Conservation (phyloP, 805 yeast species). For the Teunomyces atbi region DNA sequence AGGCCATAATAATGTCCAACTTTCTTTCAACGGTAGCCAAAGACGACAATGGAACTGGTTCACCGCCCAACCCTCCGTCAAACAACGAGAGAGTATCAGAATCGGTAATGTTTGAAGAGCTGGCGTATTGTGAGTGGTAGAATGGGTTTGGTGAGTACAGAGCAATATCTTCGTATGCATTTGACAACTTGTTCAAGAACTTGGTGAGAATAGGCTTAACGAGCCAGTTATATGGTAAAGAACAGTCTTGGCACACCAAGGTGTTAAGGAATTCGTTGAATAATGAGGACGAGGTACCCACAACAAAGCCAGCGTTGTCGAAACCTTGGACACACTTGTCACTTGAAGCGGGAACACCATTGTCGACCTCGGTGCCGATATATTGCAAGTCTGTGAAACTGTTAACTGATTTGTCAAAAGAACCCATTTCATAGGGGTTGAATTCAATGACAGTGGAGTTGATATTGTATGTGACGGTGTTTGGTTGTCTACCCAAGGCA, state of each 20-base stretch:
- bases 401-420: constrained; percentile 38
- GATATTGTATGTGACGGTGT: constrained; percentile 25
- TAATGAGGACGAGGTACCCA: constrained; percentile 41
- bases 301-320: constrained; percentile 39
- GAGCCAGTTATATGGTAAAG: constrained; percentile 11
- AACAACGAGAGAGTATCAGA: constrained; percentile 32
- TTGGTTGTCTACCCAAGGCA: constrained; percentile 37
- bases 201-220: constrained; percentile 24
- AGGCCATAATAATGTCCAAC: constrained; percentile 37
- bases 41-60: constrained; percentile 33
- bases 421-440: constrained; percentile 43
- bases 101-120: constrained; percentile 21
- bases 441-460: constrained; percentile 42
- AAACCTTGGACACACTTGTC: constrained; percentile 31
- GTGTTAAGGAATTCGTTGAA: constrained; percentile 37
- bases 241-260: constrained; percentile 34
- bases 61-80: constrained; percentile 43
- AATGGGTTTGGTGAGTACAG: constrained; percentile 38
- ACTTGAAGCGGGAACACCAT: constrained; percentile 26
- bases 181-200: constrained; percentile 26
- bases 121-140: constrained; percentile 27
- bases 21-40: constrained; percentile 32
- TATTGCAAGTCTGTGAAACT: constrained; percentile 37
- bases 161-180: constrained; percentile 30
- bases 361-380: constrained; percentile 32